phyloP scores from a whole-genome alignment of 2,329 filamentous ascomycete species.

The Lecanoromycetidae sp. region DNA sequence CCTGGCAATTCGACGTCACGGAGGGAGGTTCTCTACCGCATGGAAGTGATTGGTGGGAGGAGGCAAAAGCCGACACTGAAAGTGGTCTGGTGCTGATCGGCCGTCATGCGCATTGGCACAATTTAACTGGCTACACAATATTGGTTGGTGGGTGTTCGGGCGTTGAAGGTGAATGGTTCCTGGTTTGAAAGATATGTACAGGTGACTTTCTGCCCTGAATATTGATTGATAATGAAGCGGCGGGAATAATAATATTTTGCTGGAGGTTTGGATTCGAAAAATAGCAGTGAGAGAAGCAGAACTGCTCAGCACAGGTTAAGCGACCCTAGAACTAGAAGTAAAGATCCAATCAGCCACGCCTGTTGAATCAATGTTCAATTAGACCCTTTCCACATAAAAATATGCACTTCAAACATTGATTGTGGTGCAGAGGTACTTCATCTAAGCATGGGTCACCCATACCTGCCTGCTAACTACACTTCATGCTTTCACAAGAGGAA shows the following conservation, averaged over 20 bases:
- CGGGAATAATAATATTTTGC: neutral
- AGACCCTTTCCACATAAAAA: neutral
- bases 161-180: conserved; percentile 8
- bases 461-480: too few species aligned
- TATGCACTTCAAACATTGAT: neutral
- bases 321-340: too few species aligned
- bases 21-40: conserved; percentile 14
- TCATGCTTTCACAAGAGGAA: neutral
- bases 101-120: conserved; percentile 12
- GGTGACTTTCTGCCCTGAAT: too few species aligned
- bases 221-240: neutral
- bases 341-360: neutral
- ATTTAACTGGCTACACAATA: conserved; percentile 6
- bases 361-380: neutral
- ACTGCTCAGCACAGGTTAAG: too few species aligned
- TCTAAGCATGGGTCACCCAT: conserved; percentile 8
- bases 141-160: neutral
- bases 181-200: neutral
- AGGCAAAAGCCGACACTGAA: conserved; percentile 12
- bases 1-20: conserved; percentile 15
- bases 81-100: conserved; percentile 4
- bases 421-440: conserved; percentile 4
- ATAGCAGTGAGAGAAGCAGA: too few species aligned
- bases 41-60: conserved; percentile 13
- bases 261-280: too few species aligned